Conservation (phyloP, 108 stramenopile genomes). For the Nitzschia putrida region DNA sequence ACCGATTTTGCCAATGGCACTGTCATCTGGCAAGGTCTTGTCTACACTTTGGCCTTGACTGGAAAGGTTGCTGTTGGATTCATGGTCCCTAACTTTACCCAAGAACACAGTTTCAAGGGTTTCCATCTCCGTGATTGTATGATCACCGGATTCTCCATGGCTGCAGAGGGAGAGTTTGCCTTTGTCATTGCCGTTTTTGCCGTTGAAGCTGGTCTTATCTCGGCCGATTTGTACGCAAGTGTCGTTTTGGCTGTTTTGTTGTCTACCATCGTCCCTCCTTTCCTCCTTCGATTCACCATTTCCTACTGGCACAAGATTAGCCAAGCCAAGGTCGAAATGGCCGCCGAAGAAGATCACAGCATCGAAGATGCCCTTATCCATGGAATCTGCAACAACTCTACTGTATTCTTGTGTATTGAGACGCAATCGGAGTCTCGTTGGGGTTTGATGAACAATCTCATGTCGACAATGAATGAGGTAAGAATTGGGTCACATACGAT, state of each 20-base stretch:
- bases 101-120: constrained; percentile 47
- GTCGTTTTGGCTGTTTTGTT: constrained; percentile 73
- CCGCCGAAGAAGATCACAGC: constrained; percentile 55
- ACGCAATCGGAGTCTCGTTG: constrained; percentile 65
- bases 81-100: constrained; percentile 78
- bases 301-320: constrained; percentile 66
- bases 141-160: constrained; percentile 74
- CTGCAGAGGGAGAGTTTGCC: constrained; percentile 80
- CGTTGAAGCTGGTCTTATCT: constrained; percentile 52
- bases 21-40: constrained; percentile 70
- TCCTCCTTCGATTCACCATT: constrained; percentile 71
- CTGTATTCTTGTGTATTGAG: constrained; percentile 74
- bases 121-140: constrained; percentile 61
- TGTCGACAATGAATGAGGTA: constrained; percentile 44
- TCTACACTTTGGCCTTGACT: constrained; percentile 61
- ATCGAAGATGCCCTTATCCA: constrained; percentile 29
- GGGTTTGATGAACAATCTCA: constrained; percentile 68
- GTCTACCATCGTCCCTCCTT: constrained; percentile 81
- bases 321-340: constrained; percentile 41
- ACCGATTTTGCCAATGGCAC: constrained; percentile 56
- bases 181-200: constrained; percentile 83
- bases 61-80: constrained; percentile 82
- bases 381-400: constrained; percentile 40
- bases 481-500: constrained; percentile 2
- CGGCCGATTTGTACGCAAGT: constrained; percentile 61